phyloP scores from a whole-genome alignment of 768 basidiomycete species.

The Leucogyrophana mollusca region DNA sequence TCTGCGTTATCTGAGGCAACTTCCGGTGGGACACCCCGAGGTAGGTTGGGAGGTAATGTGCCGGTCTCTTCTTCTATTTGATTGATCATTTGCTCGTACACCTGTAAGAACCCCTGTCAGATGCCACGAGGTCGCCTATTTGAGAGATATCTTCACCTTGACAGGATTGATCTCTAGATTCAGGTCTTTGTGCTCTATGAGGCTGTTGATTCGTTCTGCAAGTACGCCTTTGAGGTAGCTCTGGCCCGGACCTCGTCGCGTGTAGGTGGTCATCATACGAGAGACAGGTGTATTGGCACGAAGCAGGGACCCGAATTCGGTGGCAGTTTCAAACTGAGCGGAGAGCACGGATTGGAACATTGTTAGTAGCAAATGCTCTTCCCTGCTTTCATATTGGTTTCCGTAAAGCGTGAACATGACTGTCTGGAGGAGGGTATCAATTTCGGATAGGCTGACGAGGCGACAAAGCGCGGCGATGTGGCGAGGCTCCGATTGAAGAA shows the following conservation, averaged over 20 bases:
- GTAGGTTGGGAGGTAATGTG: constrained; percentile 84
- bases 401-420: constrained; percentile 99
- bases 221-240: constrained; percentile 97
- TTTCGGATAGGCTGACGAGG: constrained; percentile 93
- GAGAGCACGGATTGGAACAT: constrained; percentile 99
- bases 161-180: constrained; percentile 99
- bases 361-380: constrained; percentile 96
- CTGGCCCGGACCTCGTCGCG: constrained; percentile 96
- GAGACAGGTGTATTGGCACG: constrained; percentile 99
- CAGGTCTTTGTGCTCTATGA: constrained; percentile 99
- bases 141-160: constrained; percentile 56
- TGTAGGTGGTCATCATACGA: constrained; percentile 99
- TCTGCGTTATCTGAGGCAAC: constrained; percentile 91
- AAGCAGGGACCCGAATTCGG: constrained; percentile 97
- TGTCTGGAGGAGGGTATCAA: constrained; percentile 97
- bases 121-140: neutral
- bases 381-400: constrained; percentile 97
- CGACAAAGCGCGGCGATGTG: constrained; percentile 96
- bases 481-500: constrained; percentile 95
- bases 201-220: constrained; percentile 95
- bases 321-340: constrained; percentile 98
- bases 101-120: constrained; percentile 42
- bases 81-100: constrained; percentile 99
- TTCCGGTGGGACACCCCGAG: constrained; percentile 92
- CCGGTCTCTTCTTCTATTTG: constrained; percentile 99